A percentile compares a stretch with the other conserved stretches of the same genome.
Evolutionary conservation across 768 basidiomycete species (phyloP).

Genomic region (Lentinula raphanica): DNA sequence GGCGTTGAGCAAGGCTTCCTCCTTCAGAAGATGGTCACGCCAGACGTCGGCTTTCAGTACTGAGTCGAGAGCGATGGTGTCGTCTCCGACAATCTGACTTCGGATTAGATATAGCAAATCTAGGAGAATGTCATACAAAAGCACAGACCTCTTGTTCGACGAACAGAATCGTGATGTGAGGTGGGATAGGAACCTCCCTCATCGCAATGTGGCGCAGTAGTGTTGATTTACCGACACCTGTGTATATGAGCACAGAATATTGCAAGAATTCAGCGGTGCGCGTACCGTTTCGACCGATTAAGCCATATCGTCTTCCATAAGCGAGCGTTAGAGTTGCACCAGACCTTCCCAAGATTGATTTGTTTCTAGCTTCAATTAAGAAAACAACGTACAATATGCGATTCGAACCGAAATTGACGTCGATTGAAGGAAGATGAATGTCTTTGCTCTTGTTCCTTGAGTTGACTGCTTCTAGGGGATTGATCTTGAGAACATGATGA

Average conservation of each 20-base stretch:
- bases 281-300: constrained; percentile 83
- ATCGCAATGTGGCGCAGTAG: constrained; percentile 90
- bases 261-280: neutral
- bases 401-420: constrained; percentile 93
- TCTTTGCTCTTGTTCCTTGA: constrained; percentile 97
- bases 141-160: constrained; percentile 89
- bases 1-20: constrained; percentile 73
- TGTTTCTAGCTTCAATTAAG: neutral
- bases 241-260: neutral
- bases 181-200: constrained; percentile 89
- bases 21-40: constrained; percentile 86
- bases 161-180: constrained; percentile 94
- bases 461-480: constrained; percentile 78
- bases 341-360: constrained; percentile 39
- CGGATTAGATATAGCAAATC: neutral
- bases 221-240: constrained; percentile 95
- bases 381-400: constrained; percentile 66
- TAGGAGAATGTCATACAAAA: neutral
- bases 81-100: constrained; percentile 82
- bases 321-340: constrained; percentile 85
- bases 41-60: constrained; percentile 99
- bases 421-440: constrained; percentile 90
- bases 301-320: constrained; percentile 83
- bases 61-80: constrained; percentile 86
- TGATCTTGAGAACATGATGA: constrained; percentile 52